Evolutionary conservation across 2,329 filamentous ascomycete species (phyloP), one percentile per base, ranked within the genome.

Genomic region (Colletotrichum tanaceti): DNA sequence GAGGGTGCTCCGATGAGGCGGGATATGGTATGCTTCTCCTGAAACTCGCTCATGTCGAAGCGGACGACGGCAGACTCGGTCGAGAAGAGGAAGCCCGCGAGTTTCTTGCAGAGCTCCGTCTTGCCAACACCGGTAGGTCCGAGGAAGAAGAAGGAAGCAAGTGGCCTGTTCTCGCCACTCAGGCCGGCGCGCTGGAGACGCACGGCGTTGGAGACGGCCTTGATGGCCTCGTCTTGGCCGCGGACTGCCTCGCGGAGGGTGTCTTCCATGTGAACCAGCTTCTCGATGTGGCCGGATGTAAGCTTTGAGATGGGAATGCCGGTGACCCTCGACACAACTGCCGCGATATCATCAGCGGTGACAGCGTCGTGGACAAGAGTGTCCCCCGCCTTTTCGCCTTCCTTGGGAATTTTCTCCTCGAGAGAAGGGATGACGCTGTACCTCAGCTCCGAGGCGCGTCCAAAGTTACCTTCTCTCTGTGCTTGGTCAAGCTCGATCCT

Each of bases 41-140:
- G 94, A 78, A 98, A 98, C 77, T 99, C 96, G 74, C 90, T 93
- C 96, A 98, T 98, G 79, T 98, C 96, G 79, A 98, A 98, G 41
- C 96, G 88, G 41, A 98, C 89, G 32, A 99, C 93, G 3, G 96
- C 95, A 35, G 90, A 89, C 74, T 97, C 93, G 1, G 93, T 97
- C 0, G 92, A 96, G 81, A 98, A 99, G 44, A 99, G 84, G 82
- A 98, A 98, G 66, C 87, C 88, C 1, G 96, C 96, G 74, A 99
- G 90, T 78, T 97, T 95, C 85, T 98, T 98, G 85, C 94, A 97
- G 1, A 98, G 88, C 77, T 98, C 94, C 3, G 96, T 99, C 83
- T 98, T 99, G 65, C 96, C 96, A 20, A 98, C 95, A 76, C 96
- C 96, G 0, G 96, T 98, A 5, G 96, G 96, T 0, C 96, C 96